These are phyloP conservation scores for Mitragyna speciosa DNA, from an alignment of 257 asterid species.

Conservation along the genomic window DNA sequence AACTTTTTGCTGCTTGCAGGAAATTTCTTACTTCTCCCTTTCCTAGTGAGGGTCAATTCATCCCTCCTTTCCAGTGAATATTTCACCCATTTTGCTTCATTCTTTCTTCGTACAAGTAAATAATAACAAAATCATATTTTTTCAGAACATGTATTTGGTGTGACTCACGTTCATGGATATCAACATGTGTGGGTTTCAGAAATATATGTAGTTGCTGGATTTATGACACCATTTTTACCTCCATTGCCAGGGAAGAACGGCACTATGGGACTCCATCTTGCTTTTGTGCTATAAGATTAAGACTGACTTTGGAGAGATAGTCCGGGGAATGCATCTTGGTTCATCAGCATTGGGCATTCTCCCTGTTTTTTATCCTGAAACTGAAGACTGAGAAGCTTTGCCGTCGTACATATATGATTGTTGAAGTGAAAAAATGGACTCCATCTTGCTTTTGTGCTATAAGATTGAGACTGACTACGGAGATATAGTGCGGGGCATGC, in stretches of 20 bases:
- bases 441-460: conserved; percentile 70
- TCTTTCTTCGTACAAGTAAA: neutral
- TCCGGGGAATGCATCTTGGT: conserved; percentile 89
- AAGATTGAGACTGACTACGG: conserved; percentile 67
- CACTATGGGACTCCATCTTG: conserved; percentile 86
- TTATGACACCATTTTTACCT: conserved; percentile 1
- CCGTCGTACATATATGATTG: neutral
- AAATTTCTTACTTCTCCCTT: neutral
- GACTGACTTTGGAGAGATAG: conserved; percentile 70
- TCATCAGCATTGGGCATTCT: conserved; percentile 85
- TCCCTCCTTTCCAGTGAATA: neutral
- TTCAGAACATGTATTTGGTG: neutral
- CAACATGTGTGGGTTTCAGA: neutral
- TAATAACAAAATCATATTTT: neutral
- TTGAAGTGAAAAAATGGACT: conserved; percentile 44
- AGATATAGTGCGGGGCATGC: conserved; percentile 86
- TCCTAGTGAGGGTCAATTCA: neutral
- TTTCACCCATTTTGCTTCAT: neutral
- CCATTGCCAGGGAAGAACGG: conserved; percentile 83
- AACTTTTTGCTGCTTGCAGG: neutral
- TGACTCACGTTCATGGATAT: neutral
- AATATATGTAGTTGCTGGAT: neutral
- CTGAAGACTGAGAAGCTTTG: conserved; percentile 36
- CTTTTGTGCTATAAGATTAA: conserved; percentile 70
- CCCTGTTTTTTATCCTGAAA: conserved; percentile 64